Evolutionary conservation across 331 rosid genomes (phyloP).

Genomic region (Cucumis variabilis): DNA sequence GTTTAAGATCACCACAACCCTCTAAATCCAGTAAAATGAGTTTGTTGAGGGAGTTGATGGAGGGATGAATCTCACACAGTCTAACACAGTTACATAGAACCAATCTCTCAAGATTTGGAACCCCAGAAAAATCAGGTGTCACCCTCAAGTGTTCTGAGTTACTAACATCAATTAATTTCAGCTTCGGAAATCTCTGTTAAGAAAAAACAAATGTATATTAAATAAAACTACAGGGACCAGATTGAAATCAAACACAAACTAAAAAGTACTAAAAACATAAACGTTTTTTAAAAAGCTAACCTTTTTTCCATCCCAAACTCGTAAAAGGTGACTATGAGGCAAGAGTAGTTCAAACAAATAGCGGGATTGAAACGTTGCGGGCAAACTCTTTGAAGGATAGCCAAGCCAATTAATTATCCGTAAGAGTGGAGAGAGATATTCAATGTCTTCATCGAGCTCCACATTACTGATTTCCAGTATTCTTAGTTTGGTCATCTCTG

Average conservation of each 20-base stretch:
- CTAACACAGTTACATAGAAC: slow-evolving; percentile 14
- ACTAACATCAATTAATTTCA: slow-evolving; percentile 3
- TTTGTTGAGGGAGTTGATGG: neutral
- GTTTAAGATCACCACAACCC: neutral
- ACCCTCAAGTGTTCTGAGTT: neutral
- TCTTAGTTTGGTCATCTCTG: neutral
- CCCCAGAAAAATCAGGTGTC: slow-evolving; percentile 20
- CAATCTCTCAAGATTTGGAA: slow-evolving; percentile 31
- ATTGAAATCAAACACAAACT: neutral
- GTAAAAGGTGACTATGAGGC: neutral
- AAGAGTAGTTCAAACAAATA: neutral
- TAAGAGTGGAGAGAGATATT: neutral
- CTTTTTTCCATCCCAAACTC: slow-evolving; percentile 4
- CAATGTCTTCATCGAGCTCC: neutral
- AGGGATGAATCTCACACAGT: neutral
- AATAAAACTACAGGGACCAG: neutral
- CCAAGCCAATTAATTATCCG: slow-evolving; percentile 7
- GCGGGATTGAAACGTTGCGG: neutral
- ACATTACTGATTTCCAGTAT: neutral
- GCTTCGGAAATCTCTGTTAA: slow-evolving; percentile 6
- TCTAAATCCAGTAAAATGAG: neutral
- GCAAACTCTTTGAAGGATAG: slow-evolving; percentile 10
- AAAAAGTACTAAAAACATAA: neutral
- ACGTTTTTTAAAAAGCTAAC: neutral
- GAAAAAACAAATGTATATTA: neutral